These are phyloP conservation scores for Candida sonorensis DNA, from an alignment of 805 yeast species.

Conservation along the genomic window DNA sequence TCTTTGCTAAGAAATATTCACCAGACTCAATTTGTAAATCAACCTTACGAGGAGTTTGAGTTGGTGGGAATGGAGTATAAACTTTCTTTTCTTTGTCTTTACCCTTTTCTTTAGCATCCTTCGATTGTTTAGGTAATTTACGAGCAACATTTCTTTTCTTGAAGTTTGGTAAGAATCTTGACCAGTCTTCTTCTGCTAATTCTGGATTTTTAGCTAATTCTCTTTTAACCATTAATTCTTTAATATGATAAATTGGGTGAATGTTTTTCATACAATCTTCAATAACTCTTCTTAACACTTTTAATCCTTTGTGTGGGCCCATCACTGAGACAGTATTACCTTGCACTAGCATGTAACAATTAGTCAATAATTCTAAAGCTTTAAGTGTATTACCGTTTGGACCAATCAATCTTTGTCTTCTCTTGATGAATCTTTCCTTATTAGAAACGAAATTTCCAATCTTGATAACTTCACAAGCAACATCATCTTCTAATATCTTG, in stretches of 20 bases:
- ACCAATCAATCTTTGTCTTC: constrained; percentile 94
- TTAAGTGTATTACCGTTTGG: constrained; percentile 96
- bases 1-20: constrained; percentile 90
- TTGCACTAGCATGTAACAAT: constrained; percentile 92
- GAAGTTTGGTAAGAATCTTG: constrained; percentile 91
- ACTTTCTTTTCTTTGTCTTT: constrained; percentile 52
- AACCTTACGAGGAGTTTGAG: constrained; percentile 92
- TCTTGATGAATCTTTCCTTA: constrained; percentile 88
- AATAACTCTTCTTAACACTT: constrained; percentile 86
- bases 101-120: constrained; percentile 38
- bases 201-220: constrained; percentile 95
- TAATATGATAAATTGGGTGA: constrained; percentile 97
- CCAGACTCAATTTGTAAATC: constrained; percentile 97
- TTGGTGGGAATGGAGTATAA: constrained; percentile 99
- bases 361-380: constrained; percentile 91
- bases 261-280: constrained; percentile 97
- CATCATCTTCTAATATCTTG: constrained; percentile 83
- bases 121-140: constrained; percentile 70
- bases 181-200: constrained; percentile 93
- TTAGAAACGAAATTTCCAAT: constrained; percentile 85
- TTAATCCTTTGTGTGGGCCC: constrained; percentile 94
- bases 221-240: constrained; percentile 94
- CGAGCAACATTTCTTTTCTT: constrained; percentile 95
- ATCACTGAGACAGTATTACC: constrained; percentile 95
- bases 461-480: constrained; percentile 94